Percentiles rank a stretch among this genome's conserved stretches.
Evolutionary conservation across 345 rosid genomes (phyloP).

Genomic region (Abelmoschus esculentus): DNA sequence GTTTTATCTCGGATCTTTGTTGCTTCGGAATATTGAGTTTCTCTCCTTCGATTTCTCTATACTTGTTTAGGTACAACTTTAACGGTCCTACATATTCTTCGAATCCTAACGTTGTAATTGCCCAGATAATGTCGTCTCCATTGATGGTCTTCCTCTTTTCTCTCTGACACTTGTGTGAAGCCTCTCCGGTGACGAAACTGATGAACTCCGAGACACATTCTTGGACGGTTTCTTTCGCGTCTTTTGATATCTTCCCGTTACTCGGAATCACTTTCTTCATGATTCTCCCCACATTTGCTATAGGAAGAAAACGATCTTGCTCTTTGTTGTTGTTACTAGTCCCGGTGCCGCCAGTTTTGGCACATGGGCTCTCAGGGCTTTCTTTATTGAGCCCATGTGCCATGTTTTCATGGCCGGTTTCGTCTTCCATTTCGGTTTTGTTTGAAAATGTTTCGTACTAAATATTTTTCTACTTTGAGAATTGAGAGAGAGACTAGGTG

Average conservation of each 20-base stretch:
- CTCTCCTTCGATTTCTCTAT: slow-evolving; percentile 58
- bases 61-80: slow-evolving; percentile 48
- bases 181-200: slow-evolving; percentile 66
- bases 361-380: slow-evolving; percentile 53
- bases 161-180: slow-evolving; percentile 65
- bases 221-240: slow-evolving; percentile 64
- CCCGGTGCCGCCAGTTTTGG: slow-evolving; percentile 16
- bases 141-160: slow-evolving; percentile 67
- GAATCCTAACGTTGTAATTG: slow-evolving; percentile 62
- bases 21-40: slow-evolving; percentile 53
- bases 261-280: slow-evolving; percentile 64
- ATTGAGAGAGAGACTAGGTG: slow-evolving; percentile 1
- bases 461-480: background rate
- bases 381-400: slow-evolving; percentile 17
- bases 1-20: slow-evolving; percentile 24
- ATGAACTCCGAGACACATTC: slow-evolving; percentile 77
- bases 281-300: slow-evolving; percentile 70
- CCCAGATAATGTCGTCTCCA: slow-evolving; percentile 74
- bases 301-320: slow-evolving; percentile 64
- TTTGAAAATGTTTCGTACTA: background rate
- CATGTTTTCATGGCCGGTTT: slow-evolving; percentile 32
- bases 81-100: slow-evolving; percentile 56
- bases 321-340: slow-evolving; percentile 31
- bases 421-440: slow-evolving; percentile 45
- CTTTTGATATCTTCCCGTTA: slow-evolving; percentile 65